Evolutionary conservation across 2,329 filamentous ascomycete species (phyloP).

Genomic region (Fusarium temperatum): DNA sequence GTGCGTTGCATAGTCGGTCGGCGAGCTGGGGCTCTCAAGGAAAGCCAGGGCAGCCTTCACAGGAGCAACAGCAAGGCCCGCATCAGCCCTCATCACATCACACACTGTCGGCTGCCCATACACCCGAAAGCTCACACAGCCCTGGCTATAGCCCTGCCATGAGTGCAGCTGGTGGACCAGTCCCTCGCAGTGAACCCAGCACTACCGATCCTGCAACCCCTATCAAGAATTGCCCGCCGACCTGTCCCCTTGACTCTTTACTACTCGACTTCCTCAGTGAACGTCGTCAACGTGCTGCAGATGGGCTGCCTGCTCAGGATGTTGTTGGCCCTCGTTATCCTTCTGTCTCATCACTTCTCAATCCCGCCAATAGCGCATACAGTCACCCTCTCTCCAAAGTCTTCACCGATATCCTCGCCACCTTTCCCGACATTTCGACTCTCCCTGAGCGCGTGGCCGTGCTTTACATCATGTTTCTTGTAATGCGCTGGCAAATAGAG

Average conservation of each 20-base stretch:
- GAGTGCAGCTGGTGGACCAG: constrained; percentile 22
- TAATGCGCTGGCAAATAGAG: constrained; percentile 86
- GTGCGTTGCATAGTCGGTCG: constrained; percentile 34
- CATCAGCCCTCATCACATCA: constrained; percentile 18
- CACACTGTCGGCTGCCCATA: constrained; percentile 27
- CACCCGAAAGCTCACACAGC: constrained; percentile 35
- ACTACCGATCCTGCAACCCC: constrained; percentile 44
- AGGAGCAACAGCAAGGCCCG: constrained; percentile 33
- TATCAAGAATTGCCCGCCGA: constrained; percentile 70
- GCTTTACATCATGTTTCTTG: constrained; percentile 85
- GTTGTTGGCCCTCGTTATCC: constrained; percentile 82
- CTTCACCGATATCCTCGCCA: constrained; percentile 83
- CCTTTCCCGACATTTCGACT: constrained; percentile 82
- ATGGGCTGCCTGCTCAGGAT: constrained; percentile 70
- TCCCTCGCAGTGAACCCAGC: constrained; percentile 30
- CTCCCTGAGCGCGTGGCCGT: constrained; percentile 85
- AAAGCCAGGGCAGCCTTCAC: constrained; percentile 16
- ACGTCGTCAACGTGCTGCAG: constrained; percentile 70
- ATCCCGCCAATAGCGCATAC: constrained; percentile 69
- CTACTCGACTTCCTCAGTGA: constrained; percentile 81
- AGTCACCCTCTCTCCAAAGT: constrained; percentile 84
- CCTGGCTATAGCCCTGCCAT: constrained; percentile 35
- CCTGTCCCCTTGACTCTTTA: constrained; percentile 81
- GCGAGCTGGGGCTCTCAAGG: constrained; percentile 39
- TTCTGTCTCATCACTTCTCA: constrained; percentile 79